Percentiles rank a stretch among this genome's conserved stretches.
Conservation (phyloP, 768 basidiomycete genomes). For the Peribolospora baueri region DNA sequence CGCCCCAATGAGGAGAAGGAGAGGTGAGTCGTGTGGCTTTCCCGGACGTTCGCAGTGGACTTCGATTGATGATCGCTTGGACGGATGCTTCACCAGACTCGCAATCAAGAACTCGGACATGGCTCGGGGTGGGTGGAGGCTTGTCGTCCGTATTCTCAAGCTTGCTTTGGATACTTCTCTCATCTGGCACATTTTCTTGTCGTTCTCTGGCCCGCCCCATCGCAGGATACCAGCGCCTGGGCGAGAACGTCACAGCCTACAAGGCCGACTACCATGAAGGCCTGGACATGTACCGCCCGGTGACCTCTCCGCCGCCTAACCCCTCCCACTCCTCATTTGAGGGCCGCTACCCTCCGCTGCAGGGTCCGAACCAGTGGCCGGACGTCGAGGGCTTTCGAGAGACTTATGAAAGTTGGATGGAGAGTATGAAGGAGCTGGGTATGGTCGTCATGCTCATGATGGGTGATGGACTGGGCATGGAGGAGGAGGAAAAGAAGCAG, state of each 20-base stretch:
- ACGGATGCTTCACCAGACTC: slow-evolving; percentile 17
- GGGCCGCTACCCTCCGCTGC: slow-evolving; percentile 43
- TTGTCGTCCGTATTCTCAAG: not conserved
- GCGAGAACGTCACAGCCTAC: slow-evolving; percentile 67
- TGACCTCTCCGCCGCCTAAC: not conserved
- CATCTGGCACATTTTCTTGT: not conserved
- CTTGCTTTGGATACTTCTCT: not conserved
- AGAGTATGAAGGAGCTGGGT: slow-evolving; percentile 65
- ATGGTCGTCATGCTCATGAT: slow-evolving; percentile 75
- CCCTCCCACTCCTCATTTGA: slow-evolving; percentile 21
- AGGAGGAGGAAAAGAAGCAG: slow-evolving; percentile 38
- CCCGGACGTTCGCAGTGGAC: too few relatives aligned
- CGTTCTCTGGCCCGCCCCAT: not conserved
- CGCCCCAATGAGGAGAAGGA: slow-evolving; percentile 58
- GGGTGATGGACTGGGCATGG: slow-evolving; percentile 56
- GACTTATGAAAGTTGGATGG: slow-evolving; percentile 48
- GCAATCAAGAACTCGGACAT: slow-evolving; percentile 40
- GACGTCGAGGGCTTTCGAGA: slow-evolving; percentile 32
- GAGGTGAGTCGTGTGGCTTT: slow-evolving; percentile 9
- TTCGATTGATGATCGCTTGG: too few relatives aligned
- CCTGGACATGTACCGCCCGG: not conserved
- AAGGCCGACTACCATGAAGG: slow-evolving; percentile 22
- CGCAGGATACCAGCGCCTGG: slow-evolving; percentile 51
- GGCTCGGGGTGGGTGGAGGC: slow-evolving; percentile 37
- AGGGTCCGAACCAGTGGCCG: slow-evolving; percentile 81